Base-by-base conservation (phyloP, 2,329 filamentous ascomycete species). In the Ciborinia camelliae region DNA sequence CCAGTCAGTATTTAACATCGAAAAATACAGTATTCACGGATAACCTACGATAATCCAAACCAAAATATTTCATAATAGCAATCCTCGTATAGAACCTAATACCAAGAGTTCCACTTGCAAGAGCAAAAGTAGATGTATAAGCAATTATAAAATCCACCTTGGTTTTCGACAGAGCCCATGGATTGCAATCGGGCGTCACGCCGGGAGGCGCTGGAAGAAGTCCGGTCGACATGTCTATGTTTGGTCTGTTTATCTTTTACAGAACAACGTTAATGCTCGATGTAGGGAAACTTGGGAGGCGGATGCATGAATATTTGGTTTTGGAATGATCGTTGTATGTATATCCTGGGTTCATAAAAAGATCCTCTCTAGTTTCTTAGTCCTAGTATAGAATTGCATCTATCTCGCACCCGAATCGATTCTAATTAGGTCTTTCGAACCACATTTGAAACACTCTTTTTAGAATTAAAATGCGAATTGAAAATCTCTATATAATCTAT, bases 71-170 rank as follows among this genome's bases (percentile, higher is more conserved):
- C 23, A 55, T 41, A 15, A 55, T 55, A 30, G 35, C 28, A 55
- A 55, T 55, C 9, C 52, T 39, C 10, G 52, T 55, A 18, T 55
- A 55, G 23, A 55, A 41, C 20, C 52, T n/a, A 18, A 55, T 55
- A 41, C 35, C 35, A 28, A 55, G 52, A 28, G 35, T 55, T 3
- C 52, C 18, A 55, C 52, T 55, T 6, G 52, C 52, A 26, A 41
- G 35, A 28, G 23, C 52, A 55, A 55, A 35, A 20, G 52, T 55
- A 41, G 41, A 20, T 15, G 35, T 28, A 20, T 55, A 55, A 28
- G 52, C 52, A 55, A 41, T 12, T 18, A 55, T 55, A 26, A n/a
- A 55, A 41, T 15, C 9, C 9, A 41, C 23, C 15, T 55, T 35
- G 23, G 52, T 55, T 12, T 18, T 23, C n/a, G 52, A 55, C 23